phyloP scores from a whole-genome alignment of 2,329 filamentous ascomycete genomes.

The Aspergillus calidoustus region DNA sequence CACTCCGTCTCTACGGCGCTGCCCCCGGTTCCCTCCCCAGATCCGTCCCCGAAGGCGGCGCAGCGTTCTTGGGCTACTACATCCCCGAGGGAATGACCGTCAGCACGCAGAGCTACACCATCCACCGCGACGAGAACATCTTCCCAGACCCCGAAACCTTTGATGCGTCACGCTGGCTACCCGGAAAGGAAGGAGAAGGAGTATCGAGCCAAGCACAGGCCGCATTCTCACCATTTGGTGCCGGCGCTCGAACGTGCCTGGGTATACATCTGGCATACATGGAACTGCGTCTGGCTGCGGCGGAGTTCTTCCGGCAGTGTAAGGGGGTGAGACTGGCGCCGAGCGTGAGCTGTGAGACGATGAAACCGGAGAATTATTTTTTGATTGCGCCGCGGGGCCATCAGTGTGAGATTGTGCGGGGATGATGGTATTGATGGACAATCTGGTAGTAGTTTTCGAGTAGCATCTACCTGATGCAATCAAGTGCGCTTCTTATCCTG shows the following conservation, averaged over 20 bases:
- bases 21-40: constrained; percentile 62
- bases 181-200: constrained; percentile 34
- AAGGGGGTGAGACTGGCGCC: constrained; percentile 13
- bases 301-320: constrained; percentile 54
- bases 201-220: constrained; percentile 38
- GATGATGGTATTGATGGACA: not conserved
- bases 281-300: constrained; percentile 56
- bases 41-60: constrained; percentile 52
- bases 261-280: constrained; percentile 68
- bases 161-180: constrained; percentile 56
- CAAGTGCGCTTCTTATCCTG: not conserved
- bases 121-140: constrained; percentile 57
- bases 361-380: constrained; percentile 51
- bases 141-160: constrained; percentile 57
- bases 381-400: constrained; percentile 47
- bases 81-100: constrained; percentile 59
- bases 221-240: constrained; percentile 70
- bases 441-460: not conserved
- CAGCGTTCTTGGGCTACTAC: constrained; percentile 42
- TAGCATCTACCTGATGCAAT: not conserved
- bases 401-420: constrained; percentile 39
- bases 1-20: constrained; percentile 60
- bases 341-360: constrained; percentile 31
- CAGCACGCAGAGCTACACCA: constrained; percentile 55
- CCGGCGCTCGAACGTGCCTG: constrained; percentile 68